Conservation (phyloP, 1,284 basidiomycete genomes). For the Ustilago tritici region DNA sequence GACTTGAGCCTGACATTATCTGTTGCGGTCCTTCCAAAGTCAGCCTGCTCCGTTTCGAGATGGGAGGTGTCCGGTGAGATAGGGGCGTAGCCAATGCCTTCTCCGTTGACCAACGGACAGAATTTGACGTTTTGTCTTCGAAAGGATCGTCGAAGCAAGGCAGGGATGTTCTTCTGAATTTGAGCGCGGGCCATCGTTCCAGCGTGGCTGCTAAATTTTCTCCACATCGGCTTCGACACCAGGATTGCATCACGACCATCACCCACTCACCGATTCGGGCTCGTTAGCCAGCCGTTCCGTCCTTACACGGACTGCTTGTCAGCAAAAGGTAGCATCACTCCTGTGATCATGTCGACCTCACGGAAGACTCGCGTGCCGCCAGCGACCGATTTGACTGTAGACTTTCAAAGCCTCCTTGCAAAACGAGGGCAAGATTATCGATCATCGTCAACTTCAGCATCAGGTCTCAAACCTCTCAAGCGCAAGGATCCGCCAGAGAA, state of each 20-base stretch:
- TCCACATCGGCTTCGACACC: conserved; percentile 14
- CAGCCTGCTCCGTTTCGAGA: neutral
- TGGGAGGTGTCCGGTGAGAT: neutral
- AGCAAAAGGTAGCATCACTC: too few species aligned
- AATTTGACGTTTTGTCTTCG: neutral
- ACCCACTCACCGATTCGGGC: neutral
- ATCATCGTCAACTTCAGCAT: conserved; percentile 29
- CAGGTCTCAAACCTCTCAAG: conserved; percentile 20
- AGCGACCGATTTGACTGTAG: conserved; percentile 35
- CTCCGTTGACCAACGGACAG: too few species aligned
- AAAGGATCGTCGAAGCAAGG: too few species aligned
- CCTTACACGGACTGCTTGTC: neutral
- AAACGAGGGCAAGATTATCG: conserved; percentile 33
- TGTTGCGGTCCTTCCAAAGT: neutral
- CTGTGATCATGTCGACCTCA: conserved; percentile 19
- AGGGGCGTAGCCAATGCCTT: neutral
- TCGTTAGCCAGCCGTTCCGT: neutral
- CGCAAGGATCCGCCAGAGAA: conserved; percentile 45
- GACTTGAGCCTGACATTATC: neutral
- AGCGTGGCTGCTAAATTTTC: conserved; percentile 1
- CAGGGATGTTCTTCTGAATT: conserved; percentile 10
- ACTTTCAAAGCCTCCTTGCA: conserved; percentile 41
- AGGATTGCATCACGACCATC: conserved; percentile 5
- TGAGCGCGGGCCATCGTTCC: conserved; percentile 28
- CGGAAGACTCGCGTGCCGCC: conserved; percentile 30